Evolutionary conservation across 78 protist species (phyloP).

Genomic region (Acrasis kona): DNA sequence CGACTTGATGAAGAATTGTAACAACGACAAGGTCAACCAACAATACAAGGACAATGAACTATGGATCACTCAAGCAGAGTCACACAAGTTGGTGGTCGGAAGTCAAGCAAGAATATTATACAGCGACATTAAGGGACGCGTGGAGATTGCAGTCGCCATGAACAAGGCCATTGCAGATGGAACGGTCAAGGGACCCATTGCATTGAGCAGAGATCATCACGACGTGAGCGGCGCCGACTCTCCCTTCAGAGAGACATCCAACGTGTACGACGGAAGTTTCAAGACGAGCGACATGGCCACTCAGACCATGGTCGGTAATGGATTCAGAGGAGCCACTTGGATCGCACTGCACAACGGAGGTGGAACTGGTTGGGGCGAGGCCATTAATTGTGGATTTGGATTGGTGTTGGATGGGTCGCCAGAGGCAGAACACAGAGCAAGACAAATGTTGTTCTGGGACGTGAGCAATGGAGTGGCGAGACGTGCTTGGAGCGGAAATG

Average conservation of each 20-base stretch:
- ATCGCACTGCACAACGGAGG: conserved; percentile 65
- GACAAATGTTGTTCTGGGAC: conserved; percentile 79
- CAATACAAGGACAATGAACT: conserved; percentile 70
- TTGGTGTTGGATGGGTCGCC: conserved; percentile 77
- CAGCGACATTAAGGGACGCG: conserved; percentile 61
- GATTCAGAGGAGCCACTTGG: conserved; percentile 82
- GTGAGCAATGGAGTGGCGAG: conserved; percentile 81
- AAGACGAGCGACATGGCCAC: conserved; percentile 80
- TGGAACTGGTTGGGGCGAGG: conserved; percentile 88
- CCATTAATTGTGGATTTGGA: conserved; percentile 90
- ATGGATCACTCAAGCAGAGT: conserved; percentile 61
- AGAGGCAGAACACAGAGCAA: conserved; percentile 37
- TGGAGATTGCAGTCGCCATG: conserved; percentile 63
- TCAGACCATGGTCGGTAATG: conserved; percentile 69
- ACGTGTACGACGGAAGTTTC: conserved; percentile 64
- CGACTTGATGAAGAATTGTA: conserved; percentile 16
- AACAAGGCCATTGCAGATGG: conserved; percentile 70
- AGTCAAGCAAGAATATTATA: conserved; percentile 77
- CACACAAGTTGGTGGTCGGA: conserved; percentile 64
- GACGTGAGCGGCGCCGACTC: conserved; percentile 84
- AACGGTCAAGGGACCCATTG: conserved; percentile 41
- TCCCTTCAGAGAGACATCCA: conserved; percentile 84
- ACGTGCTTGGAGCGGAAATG: conserved; percentile 38
- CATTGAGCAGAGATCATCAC: conserved; percentile 80
- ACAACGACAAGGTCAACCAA: conserved; percentile 25